phyloP scores from a whole-genome alignment of 2,329 filamentous ascomycete species.

The Aspergillus felis region DNA sequence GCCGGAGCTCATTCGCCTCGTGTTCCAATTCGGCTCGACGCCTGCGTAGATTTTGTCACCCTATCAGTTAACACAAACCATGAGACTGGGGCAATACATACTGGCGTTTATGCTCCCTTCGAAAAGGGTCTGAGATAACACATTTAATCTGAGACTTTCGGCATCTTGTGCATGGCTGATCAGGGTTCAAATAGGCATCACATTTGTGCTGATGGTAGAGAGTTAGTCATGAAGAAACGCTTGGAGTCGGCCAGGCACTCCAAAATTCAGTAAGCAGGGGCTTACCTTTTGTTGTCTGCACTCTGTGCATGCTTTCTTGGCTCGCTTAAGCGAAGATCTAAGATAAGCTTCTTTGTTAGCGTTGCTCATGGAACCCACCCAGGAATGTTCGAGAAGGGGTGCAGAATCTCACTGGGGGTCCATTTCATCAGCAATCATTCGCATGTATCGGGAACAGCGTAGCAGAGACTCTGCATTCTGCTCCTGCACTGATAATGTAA shows the following conservation, averaged over 20 bases:
- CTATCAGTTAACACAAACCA: neutral
- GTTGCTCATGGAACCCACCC: neutral
- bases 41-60: constrained; percentile 15
- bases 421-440: neutral
- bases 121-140: constrained; percentile 41
- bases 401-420: neutral
- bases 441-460: neutral
- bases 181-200: constrained; percentile 35
- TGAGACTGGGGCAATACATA: constrained; percentile 12
- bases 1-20: constrained; percentile 36
- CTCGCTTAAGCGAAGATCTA: constrained; percentile 23
- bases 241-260: neutral
- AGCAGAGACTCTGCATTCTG: neutral
- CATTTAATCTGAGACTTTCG: constrained; percentile 34
- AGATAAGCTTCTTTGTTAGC: constrained; percentile 11
- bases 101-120: constrained; percentile 41
- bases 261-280: neutral
- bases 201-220: constrained; percentile 30
- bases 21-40: constrained; percentile 36
- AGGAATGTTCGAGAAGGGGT: neutral
- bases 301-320: constrained; percentile 42
- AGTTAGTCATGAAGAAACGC: neutral
- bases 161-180: constrained; percentile 37
- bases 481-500: neutral
- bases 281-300: constrained; percentile 43